phyloP scores from a whole-genome alignment of 2,329 filamentous ascomycete genomes.

The Pleoardoris graminearum region DNA sequence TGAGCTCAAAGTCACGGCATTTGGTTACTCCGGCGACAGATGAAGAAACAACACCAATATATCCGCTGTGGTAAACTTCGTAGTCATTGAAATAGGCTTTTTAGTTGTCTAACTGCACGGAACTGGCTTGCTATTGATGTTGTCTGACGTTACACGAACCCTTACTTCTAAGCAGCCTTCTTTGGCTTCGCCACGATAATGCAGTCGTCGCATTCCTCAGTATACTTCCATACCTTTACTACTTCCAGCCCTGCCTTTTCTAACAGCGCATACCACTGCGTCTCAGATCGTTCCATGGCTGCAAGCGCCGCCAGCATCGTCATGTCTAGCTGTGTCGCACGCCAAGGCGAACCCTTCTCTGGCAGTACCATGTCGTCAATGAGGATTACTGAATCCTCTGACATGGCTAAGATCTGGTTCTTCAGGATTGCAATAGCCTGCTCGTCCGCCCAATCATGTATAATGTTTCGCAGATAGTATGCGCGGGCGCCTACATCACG shows the following conservation, averaged over 20 bases:
- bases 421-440: conserved; percentile 40
- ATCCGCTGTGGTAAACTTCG: too few species aligned
- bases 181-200: conserved; percentile 34
- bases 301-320: conserved; percentile 44
- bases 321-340: conserved; percentile 43
- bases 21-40: too few species aligned
- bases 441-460: conserved; percentile 48
- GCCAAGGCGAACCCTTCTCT: conserved; percentile 37
- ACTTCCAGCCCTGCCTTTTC: conserved; percentile 10
- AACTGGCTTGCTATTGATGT: too few species aligned
- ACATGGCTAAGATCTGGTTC: conserved; percentile 40
- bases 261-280: conserved; percentile 39
- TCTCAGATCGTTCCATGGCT: conserved; percentile 41
- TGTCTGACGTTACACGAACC: too few species aligned
- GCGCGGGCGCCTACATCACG: conserved; percentile 27
- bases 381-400: conserved; percentile 43
- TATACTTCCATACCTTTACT: conserved; percentile 9
- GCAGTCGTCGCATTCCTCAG: conserved; percentile 3
- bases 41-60: too few species aligned
- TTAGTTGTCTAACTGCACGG: too few species aligned
- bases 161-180: too few species aligned
- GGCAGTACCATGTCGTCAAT: conserved; percentile 51
- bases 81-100: too few species aligned
- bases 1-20: too few species aligned
- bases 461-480: conserved; percentile 46